Conservation (phyloP, 2,329 filamentous ascomycete genomes). For the Claviceps cyperi region DNA sequence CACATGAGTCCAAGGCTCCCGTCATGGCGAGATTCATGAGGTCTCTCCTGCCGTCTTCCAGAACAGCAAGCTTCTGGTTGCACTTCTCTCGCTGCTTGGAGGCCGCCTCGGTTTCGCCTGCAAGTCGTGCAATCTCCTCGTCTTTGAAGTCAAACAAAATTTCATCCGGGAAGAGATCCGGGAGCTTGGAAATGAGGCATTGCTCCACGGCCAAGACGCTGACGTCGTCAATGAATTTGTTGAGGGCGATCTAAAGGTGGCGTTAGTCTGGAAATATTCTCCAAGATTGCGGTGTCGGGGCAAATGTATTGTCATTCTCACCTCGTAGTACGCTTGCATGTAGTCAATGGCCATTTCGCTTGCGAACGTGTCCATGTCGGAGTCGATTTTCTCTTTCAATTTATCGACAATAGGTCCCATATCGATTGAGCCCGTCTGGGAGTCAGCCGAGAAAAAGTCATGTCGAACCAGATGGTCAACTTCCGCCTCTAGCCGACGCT, state of each 20-base stretch:
- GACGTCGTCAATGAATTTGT: slow-evolving; percentile 12
- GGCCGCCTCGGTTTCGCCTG: slow-evolving; percentile 1
- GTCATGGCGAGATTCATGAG: not conserved
- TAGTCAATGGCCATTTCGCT: slow-evolving; percentile 16
- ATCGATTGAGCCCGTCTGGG: no score
- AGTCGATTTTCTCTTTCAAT: not conserved
- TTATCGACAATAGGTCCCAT: not conserved
- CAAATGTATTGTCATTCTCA: not conserved
- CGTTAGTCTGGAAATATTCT: not conserved
- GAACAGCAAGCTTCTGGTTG: slow-evolving; percentile 2
- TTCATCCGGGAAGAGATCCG: slow-evolving; percentile 9
- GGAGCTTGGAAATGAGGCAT: slow-evolving; percentile 9
- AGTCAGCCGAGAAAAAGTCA: not conserved
- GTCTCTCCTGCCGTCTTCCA: not conserved
- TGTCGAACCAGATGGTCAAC: fast-evolving
- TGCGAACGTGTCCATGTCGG: slow-evolving; percentile 2
- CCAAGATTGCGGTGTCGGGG: no score
- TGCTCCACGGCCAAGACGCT: slow-evolving; percentile 13
- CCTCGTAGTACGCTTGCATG: slow-evolving; percentile 28
- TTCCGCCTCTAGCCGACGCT: not conserved
- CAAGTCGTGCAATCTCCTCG: slow-evolving; percentile 2
- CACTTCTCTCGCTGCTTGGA: slow-evolving; percentile 1
- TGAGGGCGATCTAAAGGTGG: slow-evolving; percentile 8
- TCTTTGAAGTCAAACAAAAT: slow-evolving; percentile 9
- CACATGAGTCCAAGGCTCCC: not conserved